Evolutionary conservation across 73 alveolate genomes (phyloP).

Genomic region (Symbiodinium natans): DNA sequence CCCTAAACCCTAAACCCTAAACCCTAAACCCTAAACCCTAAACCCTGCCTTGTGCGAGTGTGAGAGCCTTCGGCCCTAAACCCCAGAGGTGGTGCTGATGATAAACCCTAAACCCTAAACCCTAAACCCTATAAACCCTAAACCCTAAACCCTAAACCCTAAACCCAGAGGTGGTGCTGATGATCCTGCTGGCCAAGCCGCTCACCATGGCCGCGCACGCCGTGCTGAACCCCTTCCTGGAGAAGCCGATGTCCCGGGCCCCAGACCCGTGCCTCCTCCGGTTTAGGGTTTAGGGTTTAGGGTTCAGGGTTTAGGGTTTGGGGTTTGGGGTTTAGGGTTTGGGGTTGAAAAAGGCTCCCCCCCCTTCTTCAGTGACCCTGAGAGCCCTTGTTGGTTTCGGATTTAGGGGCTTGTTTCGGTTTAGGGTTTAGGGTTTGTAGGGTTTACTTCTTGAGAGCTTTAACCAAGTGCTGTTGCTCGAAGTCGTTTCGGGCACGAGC

Average conservation of each 20-base stretch:
- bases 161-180: constrained; percentile 16
- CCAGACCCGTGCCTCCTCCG: not conserved
- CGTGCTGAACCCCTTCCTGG: constrained; percentile 45
- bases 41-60: not conserved
- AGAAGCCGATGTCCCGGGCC: constrained; percentile 3
- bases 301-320: no score
- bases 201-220: constrained; percentile 25
- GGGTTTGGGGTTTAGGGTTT: no score
- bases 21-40: not conserved
- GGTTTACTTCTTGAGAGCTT: no score
- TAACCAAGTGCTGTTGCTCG: no score
- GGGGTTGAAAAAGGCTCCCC: no score
- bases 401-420: no score
- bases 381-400: no score
- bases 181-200: constrained; percentile 55
- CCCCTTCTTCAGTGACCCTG: no score
- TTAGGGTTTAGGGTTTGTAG: no score
- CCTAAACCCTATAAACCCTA: not conserved
- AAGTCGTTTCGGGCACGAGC: no score
- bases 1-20: no score
- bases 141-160: not conserved
- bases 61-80: not conserved
- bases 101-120: not conserved
- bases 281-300: no score
- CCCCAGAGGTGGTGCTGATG: constrained; percentile 35